These are phyloP conservation scores for Aspergillus quadricinctus DNA, from an alignment of 2,329 filamentous ascomycete species.

Conservation along the genomic window DNA sequence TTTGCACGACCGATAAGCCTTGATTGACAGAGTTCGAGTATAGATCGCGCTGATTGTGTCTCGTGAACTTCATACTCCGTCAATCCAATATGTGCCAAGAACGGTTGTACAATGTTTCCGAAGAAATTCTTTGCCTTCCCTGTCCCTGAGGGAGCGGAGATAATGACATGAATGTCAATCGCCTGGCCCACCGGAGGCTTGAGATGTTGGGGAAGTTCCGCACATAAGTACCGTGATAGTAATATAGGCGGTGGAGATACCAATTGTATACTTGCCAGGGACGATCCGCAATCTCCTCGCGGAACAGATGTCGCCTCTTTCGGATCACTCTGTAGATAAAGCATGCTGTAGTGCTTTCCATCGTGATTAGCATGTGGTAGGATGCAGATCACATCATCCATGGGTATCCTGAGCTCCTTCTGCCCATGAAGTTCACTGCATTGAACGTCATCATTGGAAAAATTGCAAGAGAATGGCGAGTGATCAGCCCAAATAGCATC, in stretches of 20 bases:
- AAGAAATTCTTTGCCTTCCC: conserved; percentile 56
- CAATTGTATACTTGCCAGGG: conserved; percentile 16
- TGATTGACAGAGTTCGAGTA: conserved; percentile 58
- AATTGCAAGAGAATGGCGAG: conserved; percentile 1
- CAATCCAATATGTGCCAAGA: conserved; percentile 50
- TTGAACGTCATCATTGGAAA: conserved; percentile 12
- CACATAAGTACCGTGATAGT: conserved; percentile 13
- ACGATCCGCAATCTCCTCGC: neutral
- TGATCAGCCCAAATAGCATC: neutral
- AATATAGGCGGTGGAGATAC: conserved; percentile 12
- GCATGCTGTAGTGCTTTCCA: conserved; percentile 13
- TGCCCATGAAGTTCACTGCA: conserved; percentile 13
- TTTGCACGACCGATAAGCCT: conserved; percentile 49
- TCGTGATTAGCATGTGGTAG: conserved; percentile 7
- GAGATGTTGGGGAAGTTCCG: conserved; percentile 21
- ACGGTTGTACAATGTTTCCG: conserved; percentile 50
- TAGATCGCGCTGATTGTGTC: conserved; percentile 60
- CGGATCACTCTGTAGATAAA: conserved; percentile 18
- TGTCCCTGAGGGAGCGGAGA: conserved; percentile 64
- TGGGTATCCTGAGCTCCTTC: conserved; percentile 11
- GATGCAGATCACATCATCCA: conserved; percentile 24
- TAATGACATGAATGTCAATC: conserved; percentile 52
- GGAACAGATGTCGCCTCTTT: neutral
- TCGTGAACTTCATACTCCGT: conserved; percentile 51
- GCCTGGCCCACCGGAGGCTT: neutral